phyloP scores from a whole-genome alignment of 176 grass and related monocot genomes.

The Ananas comosus region DNA sequence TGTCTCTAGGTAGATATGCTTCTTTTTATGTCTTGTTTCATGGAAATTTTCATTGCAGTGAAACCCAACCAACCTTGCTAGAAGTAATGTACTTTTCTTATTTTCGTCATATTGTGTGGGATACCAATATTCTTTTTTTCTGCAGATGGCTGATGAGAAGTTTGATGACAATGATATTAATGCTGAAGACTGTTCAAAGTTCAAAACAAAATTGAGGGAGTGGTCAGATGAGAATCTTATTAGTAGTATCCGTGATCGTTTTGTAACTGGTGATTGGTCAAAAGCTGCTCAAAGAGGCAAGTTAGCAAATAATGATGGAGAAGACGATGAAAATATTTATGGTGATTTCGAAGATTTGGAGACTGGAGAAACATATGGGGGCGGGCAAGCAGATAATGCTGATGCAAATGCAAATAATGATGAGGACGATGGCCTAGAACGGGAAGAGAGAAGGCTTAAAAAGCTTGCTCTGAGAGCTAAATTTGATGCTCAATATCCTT shows the following conservation, averaged over 20 bases:
- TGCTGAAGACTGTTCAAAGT: slow-evolving; percentile 80
- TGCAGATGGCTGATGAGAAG: slow-evolving; percentile 48
- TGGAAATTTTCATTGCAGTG: background rate
- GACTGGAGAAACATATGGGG: slow-evolving; percentile 64
- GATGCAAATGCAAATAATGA: slow-evolving; percentile 14
- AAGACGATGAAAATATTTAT: slow-evolving; percentile 52
- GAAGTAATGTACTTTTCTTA: background rate
- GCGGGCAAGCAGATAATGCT: slow-evolving; percentile 23
- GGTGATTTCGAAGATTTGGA: slow-evolving; percentile 97
- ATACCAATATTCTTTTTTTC: slow-evolving; percentile 19
- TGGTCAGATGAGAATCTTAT: slow-evolving; percentile 72
- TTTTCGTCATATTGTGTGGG: slow-evolving; percentile 10
- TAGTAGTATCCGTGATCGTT: slow-evolving; percentile 61
- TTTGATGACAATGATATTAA: slow-evolving; percentile 47
- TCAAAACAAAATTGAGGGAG: slow-evolving; percentile 55
- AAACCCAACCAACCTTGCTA: background rate
- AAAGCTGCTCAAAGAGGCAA: slow-evolving; percentile 75
- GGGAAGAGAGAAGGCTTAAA: slow-evolving; percentile 63
- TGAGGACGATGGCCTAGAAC: slow-evolving; percentile 40
- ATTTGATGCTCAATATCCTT: slow-evolving; percentile 97
- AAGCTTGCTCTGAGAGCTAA: slow-evolving; percentile 78
- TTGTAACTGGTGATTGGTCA: slow-evolving; percentile 96
- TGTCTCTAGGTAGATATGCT: background rate
- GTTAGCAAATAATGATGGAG: slow-evolving; percentile 34
- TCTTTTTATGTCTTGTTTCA: background rate